A percentile compares a stretch with the other conserved stretches of the same genome.
phyloP scores from a whole-genome alignment of 2,329 filamentous ascomycete genomes.

The Hysterium pulicare region DNA sequence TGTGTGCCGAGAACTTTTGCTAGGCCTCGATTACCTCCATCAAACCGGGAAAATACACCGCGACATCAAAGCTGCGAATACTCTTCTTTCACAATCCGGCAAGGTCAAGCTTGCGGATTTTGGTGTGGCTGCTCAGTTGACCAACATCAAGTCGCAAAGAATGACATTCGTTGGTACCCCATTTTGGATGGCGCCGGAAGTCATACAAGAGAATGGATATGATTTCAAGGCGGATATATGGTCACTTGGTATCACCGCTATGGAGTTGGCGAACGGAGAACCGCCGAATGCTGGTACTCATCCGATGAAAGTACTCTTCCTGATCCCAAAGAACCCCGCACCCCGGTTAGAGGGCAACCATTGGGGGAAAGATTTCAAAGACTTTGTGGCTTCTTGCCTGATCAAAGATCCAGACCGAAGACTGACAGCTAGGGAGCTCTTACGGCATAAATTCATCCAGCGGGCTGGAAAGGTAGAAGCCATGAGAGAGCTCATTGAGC shows the following conservation, averaged over 20 bases:
- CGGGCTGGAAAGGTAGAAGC: constrained; percentile 83
- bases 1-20: constrained; percentile 84
- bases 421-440: constrained; percentile 79
- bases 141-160: constrained; percentile 94
- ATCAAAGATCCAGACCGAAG: constrained; percentile 86
- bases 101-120: constrained; percentile 97
- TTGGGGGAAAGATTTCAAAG: constrained; percentile 88
- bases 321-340: constrained; percentile 88
- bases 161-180: constrained; percentile 98
- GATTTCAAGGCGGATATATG: constrained; percentile 98
- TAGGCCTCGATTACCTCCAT: constrained; percentile 90
- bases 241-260: constrained; percentile 91
- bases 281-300: constrained; percentile 94
- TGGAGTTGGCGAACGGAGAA: constrained; percentile 87
- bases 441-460: constrained; percentile 85
- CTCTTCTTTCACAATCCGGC: constrained; percentile 84
- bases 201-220: constrained; percentile 96
- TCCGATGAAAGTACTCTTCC: constrained; percentile 95
- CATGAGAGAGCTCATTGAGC: constrained; percentile 80
- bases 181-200: constrained; percentile 99
- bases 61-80: constrained; percentile 95
- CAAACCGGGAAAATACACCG: constrained; percentile 92
- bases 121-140: constrained; percentile 92
- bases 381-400: constrained; percentile 86
- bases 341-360: constrained; percentile 75